Conservation (phyloP, 345 rosid genomes). For the Populus euphratica region DNA sequence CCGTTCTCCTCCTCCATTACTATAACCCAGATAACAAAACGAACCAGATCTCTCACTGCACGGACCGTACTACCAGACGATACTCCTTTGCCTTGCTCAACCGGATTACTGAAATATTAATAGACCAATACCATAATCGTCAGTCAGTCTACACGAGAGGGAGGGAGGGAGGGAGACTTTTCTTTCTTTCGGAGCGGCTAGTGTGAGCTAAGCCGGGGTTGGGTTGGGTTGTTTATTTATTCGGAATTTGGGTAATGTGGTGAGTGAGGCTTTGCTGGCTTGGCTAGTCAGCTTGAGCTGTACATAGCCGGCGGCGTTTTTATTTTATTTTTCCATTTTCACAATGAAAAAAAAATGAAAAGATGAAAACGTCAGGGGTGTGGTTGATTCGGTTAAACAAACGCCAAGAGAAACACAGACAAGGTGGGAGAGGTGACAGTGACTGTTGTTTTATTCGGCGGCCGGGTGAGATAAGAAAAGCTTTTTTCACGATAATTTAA, state of each 20-base stretch:
- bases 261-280: neutral
- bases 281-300: neutral
- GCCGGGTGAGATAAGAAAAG: neutral
- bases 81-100: neutral
- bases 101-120: neutral
- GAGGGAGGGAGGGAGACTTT: neutral
- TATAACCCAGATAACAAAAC: neutral
- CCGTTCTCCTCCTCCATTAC: conserved; percentile 23
- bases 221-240: too few relatives aligned
- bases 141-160: neutral
- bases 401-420: too few relatives aligned
- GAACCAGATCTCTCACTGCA: neutral
- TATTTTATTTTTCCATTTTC: too few relatives aligned
- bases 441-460: neutral
- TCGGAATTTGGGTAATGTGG: too few relatives aligned
- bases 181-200: conserved; percentile 9
- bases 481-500: neutral
- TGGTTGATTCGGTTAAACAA: conserved; percentile 3
- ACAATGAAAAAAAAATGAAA: too few relatives aligned
- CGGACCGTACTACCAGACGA: neutral
- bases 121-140: conserved; percentile 1
- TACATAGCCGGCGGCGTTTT: too few relatives aligned
- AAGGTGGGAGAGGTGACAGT: neutral
- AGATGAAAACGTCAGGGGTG: neutral
- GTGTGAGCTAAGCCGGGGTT: conserved; percentile 9